phyloP scores from a whole-genome alignment of 2,329 filamentous ascomycete genomes.

The Exophiala viscosa region DNA sequence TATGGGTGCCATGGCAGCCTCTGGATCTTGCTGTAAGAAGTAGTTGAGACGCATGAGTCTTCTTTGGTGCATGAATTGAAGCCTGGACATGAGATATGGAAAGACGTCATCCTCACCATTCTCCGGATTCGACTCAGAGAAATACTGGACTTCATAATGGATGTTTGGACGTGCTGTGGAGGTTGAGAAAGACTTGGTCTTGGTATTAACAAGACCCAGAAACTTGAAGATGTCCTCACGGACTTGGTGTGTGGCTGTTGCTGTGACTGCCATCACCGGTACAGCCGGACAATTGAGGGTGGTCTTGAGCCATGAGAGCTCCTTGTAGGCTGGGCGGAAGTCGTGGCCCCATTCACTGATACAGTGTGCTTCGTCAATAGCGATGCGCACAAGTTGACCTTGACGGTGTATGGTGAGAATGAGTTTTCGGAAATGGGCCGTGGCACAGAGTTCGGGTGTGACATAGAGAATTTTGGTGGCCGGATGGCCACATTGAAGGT shows the following conservation, averaged over 20 bases:
- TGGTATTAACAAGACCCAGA: slow-evolving; percentile 59
- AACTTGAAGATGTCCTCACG: slow-evolving; percentile 76
- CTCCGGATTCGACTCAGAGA: slow-evolving; percentile 33
- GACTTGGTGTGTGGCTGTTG: slow-evolving; percentile 79
- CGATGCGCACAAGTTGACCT: slow-evolving; percentile 79
- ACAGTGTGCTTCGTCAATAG: slow-evolving; percentile 92
- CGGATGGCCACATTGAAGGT: slow-evolving; percentile 85
- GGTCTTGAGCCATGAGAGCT: slow-evolving; percentile 77
- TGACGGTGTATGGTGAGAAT: slow-evolving; percentile 72
- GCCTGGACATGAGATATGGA: slow-evolving; percentile 70
- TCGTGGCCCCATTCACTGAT: slow-evolving; percentile 98
- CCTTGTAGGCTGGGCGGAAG: slow-evolving; percentile 88
- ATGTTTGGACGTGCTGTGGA: slow-evolving; percentile 80
- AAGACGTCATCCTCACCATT: slow-evolving; percentile 68
- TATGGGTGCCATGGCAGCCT: slow-evolving; percentile 34
- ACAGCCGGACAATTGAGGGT: slow-evolving; percentile 68
- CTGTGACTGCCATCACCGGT: slow-evolving; percentile 88
- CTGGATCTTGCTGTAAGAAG: slow-evolving; percentile 32
- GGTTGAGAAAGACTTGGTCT: slow-evolving; percentile 70
- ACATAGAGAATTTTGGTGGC: slow-evolving; percentile 82
- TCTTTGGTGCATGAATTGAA: slow-evolving; percentile 67
- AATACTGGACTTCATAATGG: slow-evolving; percentile 79
- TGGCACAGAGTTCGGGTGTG: slow-evolving; percentile 82
- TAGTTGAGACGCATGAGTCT: slow-evolving; percentile 53
- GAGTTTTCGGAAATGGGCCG: slow-evolving; percentile 70